Conservation (phyloP, 2,329 filamentous ascomycete genomes). For the Xylaria arbuscula region DNA sequence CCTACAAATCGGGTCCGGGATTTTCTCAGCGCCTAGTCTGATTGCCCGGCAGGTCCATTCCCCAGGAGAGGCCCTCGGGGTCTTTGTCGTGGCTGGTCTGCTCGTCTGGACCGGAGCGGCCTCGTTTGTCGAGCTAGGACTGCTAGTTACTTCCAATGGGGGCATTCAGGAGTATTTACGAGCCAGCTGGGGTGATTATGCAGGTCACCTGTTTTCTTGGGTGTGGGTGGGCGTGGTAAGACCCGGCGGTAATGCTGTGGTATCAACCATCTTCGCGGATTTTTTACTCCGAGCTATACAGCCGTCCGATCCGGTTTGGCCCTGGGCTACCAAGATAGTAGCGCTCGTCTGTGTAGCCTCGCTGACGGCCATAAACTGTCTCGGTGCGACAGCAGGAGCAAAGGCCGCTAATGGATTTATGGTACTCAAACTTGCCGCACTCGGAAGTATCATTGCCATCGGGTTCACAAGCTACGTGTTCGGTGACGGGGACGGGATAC, state of each 20-base stretch:
- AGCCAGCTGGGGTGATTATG: constrained; percentile 55
- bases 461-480: constrained; percentile 44
- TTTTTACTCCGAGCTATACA: constrained; percentile 52
- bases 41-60: constrained; percentile 57
- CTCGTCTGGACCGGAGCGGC: constrained; percentile 61
- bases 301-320: constrained; percentile 41
- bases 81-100: constrained; percentile 57
- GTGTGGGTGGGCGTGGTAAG: constrained; percentile 58
- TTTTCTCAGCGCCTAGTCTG: constrained; percentile 59
- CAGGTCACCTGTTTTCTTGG: constrained; percentile 58
- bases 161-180: constrained; percentile 54
- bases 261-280: constrained; percentile 58
- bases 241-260: constrained; percentile 58
- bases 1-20: constrained; percentile 60
- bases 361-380: constrained; percentile 57
- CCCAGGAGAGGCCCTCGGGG: constrained; percentile 55
- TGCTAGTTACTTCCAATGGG: constrained; percentile 58
- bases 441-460: constrained; percentile 43
- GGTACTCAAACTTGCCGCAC: constrained; percentile 48
- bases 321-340: constrained; percentile 52
- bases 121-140: constrained; percentile 60
- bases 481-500: constrained; percentile 52
- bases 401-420: constrained; percentile 56
- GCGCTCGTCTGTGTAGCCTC: constrained; percentile 53
- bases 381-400: constrained; percentile 55